Percentiles rank a stretch among this genome's conserved stretches.
These are phyloP conservation scores for Recurvomyces mirabilis DNA, from an alignment of 495 filamentous ascomycete genomes.

Conservation along the genomic window DNA sequence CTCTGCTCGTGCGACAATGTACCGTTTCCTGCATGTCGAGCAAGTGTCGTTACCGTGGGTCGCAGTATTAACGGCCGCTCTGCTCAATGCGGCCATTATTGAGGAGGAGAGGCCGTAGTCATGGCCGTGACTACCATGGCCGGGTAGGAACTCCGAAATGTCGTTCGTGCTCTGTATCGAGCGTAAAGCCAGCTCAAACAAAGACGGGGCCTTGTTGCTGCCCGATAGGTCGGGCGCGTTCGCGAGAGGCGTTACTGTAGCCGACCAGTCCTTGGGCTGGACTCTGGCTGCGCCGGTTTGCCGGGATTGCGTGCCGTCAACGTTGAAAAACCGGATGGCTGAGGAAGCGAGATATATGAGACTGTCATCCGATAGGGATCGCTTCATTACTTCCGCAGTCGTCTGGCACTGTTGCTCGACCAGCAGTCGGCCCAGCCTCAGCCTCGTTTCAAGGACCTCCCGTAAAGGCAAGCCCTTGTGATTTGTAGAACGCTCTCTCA, in stretches of 20 bases:
- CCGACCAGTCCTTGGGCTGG: no score
- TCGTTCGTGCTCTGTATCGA: slow-evolving; percentile 24
- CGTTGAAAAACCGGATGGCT: slow-evolving; percentile 29
- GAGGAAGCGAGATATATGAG: slow-evolving; percentile 21
- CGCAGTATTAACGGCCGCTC: slow-evolving; percentile 30
- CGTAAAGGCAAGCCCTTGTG: slow-evolving; percentile 6
- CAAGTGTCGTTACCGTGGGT: slow-evolving; percentile 45
- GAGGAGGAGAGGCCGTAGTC: slow-evolving; percentile 24
- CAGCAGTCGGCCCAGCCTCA: slow-evolving; percentile 14
- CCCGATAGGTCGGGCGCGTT: slow-evolving; percentile 10
- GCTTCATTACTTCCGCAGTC: no score
- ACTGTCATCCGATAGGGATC: slow-evolving; percentile 11
- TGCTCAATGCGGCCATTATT: slow-evolving; percentile 9
- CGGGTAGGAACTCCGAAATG: slow-evolving; percentile 32
- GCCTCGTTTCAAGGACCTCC: slow-evolving; percentile 12
- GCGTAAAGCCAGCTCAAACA: slow-evolving; percentile 48
- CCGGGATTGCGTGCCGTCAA: slow-evolving; percentile 33
- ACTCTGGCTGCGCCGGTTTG: neutral
- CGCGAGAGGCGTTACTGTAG: no score
- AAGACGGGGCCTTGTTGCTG: slow-evolving; percentile 34
- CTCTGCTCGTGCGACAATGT: slow-evolving; percentile 48
- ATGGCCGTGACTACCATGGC: no score
- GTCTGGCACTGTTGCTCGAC: slow-evolving; percentile 4
- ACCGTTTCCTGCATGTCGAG: slow-evolving; percentile 48
- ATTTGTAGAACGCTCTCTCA: slow-evolving; percentile 3